A percentile compares a stretch with the other conserved stretches of the same genome.
Conservation (phyloP, 768 basidiomycete genomes). For the Mycena floridula region DNA sequence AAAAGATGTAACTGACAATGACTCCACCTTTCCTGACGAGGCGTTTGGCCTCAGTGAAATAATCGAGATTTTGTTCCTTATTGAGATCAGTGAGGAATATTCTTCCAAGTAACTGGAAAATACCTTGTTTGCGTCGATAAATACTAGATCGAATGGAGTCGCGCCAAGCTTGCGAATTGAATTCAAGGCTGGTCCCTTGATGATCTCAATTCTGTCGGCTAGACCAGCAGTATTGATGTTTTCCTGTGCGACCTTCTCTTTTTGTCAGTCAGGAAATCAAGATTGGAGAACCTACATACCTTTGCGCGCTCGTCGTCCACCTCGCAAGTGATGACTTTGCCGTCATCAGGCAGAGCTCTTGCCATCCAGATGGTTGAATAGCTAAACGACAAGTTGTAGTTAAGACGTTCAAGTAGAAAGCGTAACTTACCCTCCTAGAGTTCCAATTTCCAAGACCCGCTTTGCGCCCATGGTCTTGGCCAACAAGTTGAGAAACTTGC, state of each 20-base stretch:
- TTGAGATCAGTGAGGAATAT: no score
- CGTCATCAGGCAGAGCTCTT: conserved; percentile 42
- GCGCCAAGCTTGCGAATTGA: conserved; percentile 42
- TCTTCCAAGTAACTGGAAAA: no score
- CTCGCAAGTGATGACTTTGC: conserved; percentile 43
- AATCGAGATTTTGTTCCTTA: conserved; percentile 48
- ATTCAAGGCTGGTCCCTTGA: conserved; percentile 47
- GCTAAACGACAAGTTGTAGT: no score
- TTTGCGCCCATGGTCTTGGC: conserved; percentile 47
- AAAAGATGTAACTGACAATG: conserved; percentile 36
- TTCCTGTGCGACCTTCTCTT: conserved; percentile 44
- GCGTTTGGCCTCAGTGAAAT: conserved; percentile 57
- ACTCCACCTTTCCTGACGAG: conserved; percentile 54
- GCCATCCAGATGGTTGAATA: conserved; percentile 42
- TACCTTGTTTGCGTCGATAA: conserved; percentile 69
- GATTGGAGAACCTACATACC: conserved; percentile 20
- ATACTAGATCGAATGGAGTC: conserved; percentile 57
- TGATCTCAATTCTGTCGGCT: conserved; percentile 38
- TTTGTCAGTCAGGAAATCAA: neutral
- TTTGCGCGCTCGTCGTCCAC: conserved; percentile 37
- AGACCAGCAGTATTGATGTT: conserved; percentile 54
- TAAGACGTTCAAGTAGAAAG: no score
- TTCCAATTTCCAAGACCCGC: conserved; percentile 59
- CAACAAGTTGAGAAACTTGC: conserved; percentile 50
- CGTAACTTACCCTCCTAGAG: conserved; percentile 59